phyloP scores from a whole-genome alignment of 306 rosid species.

The Ceratonia siliqua region DNA sequence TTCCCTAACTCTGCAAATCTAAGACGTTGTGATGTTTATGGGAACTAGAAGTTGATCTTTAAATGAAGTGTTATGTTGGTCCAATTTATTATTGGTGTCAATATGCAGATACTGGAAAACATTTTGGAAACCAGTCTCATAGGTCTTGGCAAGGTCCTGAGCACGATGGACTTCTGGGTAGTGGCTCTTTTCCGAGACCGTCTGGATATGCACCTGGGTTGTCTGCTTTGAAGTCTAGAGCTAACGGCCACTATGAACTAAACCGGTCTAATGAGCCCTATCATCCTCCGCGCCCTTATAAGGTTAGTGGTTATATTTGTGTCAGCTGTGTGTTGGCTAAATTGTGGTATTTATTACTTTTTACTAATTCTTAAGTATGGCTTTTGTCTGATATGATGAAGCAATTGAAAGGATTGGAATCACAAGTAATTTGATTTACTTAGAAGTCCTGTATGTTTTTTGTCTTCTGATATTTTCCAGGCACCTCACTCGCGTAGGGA shows the following conservation, averaged over 20 bases:
- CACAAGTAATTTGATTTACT: slow-evolving; percentile 22
- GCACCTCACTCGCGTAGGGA: slow-evolving; percentile 83
- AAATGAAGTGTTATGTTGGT: slow-evolving; percentile 14
- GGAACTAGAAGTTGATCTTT: slow-evolving; percentile 18
- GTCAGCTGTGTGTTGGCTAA: slow-evolving; percentile 15
- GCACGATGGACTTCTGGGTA: slow-evolving; percentile 99
- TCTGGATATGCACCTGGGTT: slow-evolving; percentile 71
- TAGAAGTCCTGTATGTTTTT: not conserved
- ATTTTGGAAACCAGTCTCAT: slow-evolving; percentile 63
- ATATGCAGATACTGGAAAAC: slow-evolving; percentile 73
- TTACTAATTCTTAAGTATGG: not conserved
- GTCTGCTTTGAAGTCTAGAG: slow-evolving; percentile 64
- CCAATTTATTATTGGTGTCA: slow-evolving; percentile 30
- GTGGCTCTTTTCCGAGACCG: slow-evolving; percentile 95
- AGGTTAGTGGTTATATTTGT: slow-evolving; percentile 51
- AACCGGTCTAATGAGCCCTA: slow-evolving; percentile 80
- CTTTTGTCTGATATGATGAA: slow-evolving; percentile 17
- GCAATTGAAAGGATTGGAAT: slow-evolving; percentile 20
- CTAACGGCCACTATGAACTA: slow-evolving; percentile 58
- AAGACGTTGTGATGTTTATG: not conserved
- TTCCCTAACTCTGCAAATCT: not conserved
- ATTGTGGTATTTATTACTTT: slow-evolving; percentile 13
- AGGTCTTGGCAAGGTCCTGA: slow-evolving; percentile 86
- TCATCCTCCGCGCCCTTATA: slow-evolving; percentile 94
- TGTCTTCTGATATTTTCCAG: slow-evolving; percentile 49